Percentiles rank a stretch among this genome's conserved stretches.
These are phyloP conservation scores for Geotrichum ghanense DNA, from an alignment of 805 yeast species.

Conservation along the genomic window DNA sequence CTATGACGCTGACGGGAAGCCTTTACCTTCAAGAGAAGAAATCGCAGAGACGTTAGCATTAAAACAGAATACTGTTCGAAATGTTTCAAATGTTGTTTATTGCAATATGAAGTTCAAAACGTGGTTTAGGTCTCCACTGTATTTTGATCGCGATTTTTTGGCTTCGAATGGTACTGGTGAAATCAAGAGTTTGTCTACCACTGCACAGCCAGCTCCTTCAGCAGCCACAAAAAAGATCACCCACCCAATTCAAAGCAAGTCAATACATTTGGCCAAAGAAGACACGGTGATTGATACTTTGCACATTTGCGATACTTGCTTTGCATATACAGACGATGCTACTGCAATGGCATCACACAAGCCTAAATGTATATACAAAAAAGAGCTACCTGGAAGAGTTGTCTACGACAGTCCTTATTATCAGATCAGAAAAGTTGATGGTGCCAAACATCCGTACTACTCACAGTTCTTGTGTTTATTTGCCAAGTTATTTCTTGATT, in stretches of 20 bases:
- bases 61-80: conserved; percentile 25
- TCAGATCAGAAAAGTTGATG: conserved; percentile 57
- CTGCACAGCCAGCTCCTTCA: conserved; percentile 32
- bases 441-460: conserved; percentile 48
- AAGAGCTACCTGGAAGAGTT: conserved; percentile 48
- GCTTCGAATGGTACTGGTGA: background rate
- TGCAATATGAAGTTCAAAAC: conserved; percentile 63
- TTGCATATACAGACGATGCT: conserved; percentile 55
- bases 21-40: background rate
- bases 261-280: conserved; percentile 4
- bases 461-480: conserved; percentile 77
- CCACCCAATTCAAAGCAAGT: conserved; percentile 4
- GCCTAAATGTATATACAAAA: conserved; percentile 15
- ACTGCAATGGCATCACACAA: conserved; percentile 40
- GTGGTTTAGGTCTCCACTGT: conserved; percentile 83
- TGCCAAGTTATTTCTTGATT: conserved; percentile 80
- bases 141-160: conserved; percentile 34
- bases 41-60: background rate
- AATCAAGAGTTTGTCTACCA: no score
- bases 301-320: conserved; percentile 71
- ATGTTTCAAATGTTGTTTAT: conserved; percentile 52
- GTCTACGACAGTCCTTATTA: conserved; percentile 50
- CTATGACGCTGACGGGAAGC: background rate
- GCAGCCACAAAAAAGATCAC: conserved; percentile 18
- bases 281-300: conserved; percentile 31